Percentiles rank a stretch among this genome's conserved stretches.
These are phyloP conservation scores for Penicillium sp. DNA, from an alignment of 2,329 filamentous ascomycete genomes.

Conservation along the genomic window DNA sequence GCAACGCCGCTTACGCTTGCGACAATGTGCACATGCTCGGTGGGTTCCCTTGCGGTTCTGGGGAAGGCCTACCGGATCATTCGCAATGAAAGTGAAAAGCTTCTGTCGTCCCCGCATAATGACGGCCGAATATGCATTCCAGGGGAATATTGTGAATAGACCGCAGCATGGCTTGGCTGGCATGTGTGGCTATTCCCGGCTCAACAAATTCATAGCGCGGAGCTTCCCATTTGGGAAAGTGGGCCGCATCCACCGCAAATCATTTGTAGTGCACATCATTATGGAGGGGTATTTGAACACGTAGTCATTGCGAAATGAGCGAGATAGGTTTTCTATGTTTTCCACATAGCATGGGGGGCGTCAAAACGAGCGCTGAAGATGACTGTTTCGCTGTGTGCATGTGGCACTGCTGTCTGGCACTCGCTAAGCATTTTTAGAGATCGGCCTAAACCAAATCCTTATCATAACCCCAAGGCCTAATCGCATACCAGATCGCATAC, in stretches of 20 bases:
- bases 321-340: no score
- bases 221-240: background rate
- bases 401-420: no score
- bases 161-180: background rate
- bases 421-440: no score
- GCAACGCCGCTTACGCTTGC: conserved; percentile 3
- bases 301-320: no score
- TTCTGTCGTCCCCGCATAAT: background rate
- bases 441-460: no score
- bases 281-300: background rate
- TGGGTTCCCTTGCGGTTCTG: background rate
- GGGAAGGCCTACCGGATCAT: background rate
- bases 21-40: conserved; percentile 1
- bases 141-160: background rate
- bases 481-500: no score
- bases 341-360: no score
- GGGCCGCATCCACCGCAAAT: background rate
- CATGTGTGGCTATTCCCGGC: background rate
- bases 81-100: background rate
- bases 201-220: background rate
- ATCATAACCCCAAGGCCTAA: no score
- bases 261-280: background rate
- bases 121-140: background rate
- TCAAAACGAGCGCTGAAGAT: no score
- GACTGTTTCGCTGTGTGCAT: no score